Conservation (phyloP, 306 rosid genomes). For the barrel medic (Medicago truncatula) region MtrunA17r5.0-ANR NC_053045.1:18714001-18714500, state of each 20-base stretch:
- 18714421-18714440: constrained; percentile 40
- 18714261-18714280: constrained; percentile 60
- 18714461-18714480: constrained; percentile 48
- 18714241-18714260: constrained; percentile 37
- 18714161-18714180: constrained; percentile 88
- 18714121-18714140: constrained; percentile 62
- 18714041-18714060: constrained; percentile 43
- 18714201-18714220: constrained; percentile 98
- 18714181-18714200: constrained; percentile 95
- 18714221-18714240: constrained; percentile 67
- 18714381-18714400: constrained; percentile 73
- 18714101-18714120: constrained; percentile 47
- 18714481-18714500: constrained; percentile 40
- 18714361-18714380: constrained; percentile 49
- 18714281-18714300: constrained; percentile 91
- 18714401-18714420: constrained; percentile 50
- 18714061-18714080: constrained; percentile 46
- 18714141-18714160: constrained; percentile 88
- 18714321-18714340: constrained; percentile 71
- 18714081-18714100: constrained; percentile 53
- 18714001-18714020: constrained; percentile 57
- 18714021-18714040: constrained; percentile 47
- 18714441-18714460: constrained; percentile 47
- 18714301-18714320: constrained; percentile 74
- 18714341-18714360: constrained; percentile 44